phyloP scores from a whole-genome alignment of 352 stramenopile genomes.

The Plasmopara muralis region DNA sequence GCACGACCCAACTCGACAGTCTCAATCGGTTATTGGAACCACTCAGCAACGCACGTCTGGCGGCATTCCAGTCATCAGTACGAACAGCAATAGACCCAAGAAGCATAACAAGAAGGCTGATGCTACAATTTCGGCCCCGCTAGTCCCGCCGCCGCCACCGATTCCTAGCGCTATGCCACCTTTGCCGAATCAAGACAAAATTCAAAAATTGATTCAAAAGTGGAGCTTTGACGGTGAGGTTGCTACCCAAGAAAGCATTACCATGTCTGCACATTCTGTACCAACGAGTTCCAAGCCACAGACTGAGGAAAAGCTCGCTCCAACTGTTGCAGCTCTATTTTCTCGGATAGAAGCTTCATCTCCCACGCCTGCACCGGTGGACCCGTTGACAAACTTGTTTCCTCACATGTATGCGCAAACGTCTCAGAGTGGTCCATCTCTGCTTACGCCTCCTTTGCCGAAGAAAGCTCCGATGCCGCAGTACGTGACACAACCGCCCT shows the following conservation, averaged over 20 bases:
- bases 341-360: conserved; percentile 21
- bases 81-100: conserved; percentile 19
- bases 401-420: conserved; percentile 42
- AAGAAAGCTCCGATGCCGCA: conserved; percentile 9
- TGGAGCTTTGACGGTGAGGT: conserved; percentile 39
- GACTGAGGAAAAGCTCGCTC: conserved; percentile 20
- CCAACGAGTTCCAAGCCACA: conserved; percentile 3
- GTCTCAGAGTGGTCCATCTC: conserved; percentile 8
- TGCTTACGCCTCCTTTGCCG: conserved; percentile 27
- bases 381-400: conserved; percentile 39
- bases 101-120: conserved; percentile 17
- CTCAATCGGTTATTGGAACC: conserved; percentile 6
- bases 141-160: conserved; percentile 27
- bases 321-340: conserved; percentile 42
- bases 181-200: conserved; percentile 49
- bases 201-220: conserved; percentile 55
- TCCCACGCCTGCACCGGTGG: conserved; percentile 8
- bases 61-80: conserved; percentile 17
- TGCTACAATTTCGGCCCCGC: conserved; percentile 2
- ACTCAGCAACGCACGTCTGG: conserved; percentile 11
- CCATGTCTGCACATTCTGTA: neutral
- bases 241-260: conserved; percentile 9
- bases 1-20: conserved; percentile 13
- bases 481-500: conserved; percentile 14
- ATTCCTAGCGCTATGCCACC: conserved; percentile 31